phyloP scores from a whole-genome alignment of 352 stramenopile species.

The Albugo candida region DNA sequence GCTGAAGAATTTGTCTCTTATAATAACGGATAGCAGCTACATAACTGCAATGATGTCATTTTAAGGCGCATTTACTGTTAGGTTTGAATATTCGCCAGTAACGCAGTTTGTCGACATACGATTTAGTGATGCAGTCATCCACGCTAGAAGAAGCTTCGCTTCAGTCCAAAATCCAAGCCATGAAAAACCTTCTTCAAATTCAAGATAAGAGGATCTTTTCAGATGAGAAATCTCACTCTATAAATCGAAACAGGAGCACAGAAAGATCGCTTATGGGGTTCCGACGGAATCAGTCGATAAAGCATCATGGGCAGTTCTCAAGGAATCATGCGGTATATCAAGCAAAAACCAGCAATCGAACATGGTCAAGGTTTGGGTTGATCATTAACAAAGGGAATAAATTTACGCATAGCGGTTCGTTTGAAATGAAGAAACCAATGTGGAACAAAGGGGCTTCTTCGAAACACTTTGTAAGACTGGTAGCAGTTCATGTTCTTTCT shows the following conservation, averaged over 20 bases:
- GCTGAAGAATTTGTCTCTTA: too few relatives aligned
- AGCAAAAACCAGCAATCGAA: background rate
- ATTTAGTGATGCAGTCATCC: too few relatives aligned
- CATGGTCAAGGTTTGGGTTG: background rate
- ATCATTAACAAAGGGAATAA: slow-evolving; percentile 15
- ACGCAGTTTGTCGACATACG: too few relatives aligned
- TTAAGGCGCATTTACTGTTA: too few relatives aligned
- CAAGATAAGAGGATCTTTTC: slow-evolving; percentile 3
- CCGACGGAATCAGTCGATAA: background rate
- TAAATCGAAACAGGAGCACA: too few relatives aligned
- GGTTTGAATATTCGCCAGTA: too few relatives aligned
- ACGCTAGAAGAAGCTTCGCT: slow-evolving; percentile 33
- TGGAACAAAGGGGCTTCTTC: background rate
- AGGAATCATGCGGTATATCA: slow-evolving; percentile 13
- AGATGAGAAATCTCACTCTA: too few relatives aligned
- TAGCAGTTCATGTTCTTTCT: too few relatives aligned
- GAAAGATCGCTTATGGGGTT: too few relatives aligned
- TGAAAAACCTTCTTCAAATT: slow-evolving; percentile 55
- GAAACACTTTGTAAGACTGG: slow-evolving; percentile 7
- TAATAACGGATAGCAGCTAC: too few relatives aligned
- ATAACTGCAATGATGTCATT: too few relatives aligned
- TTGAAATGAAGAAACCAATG: background rate
- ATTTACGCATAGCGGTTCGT: slow-evolving; percentile 21
- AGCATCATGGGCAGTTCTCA: background rate
- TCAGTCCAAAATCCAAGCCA: slow-evolving; percentile 64